Base-by-base conservation (phyloP, 2,329 filamentous ascomycete genomes). In the Rosellinia necatrix region DNA sequence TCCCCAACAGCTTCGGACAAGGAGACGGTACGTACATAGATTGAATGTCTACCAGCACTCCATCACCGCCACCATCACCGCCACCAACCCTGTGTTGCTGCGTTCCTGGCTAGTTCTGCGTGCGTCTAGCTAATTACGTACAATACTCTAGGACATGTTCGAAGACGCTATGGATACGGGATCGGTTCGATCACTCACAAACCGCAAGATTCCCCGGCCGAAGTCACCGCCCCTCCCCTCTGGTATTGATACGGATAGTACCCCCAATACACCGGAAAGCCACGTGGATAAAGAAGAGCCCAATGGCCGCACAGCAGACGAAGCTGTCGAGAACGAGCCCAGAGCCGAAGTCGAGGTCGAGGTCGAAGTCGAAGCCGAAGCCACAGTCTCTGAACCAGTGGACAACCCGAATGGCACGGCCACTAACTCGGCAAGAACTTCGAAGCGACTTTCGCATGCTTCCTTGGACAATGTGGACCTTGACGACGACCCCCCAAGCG, bases 101-200 rank as follows among this genome's bases (percentile, higher is more conserved):
- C 37, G 44, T 53, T 32, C 46, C 47, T 25, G 44, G 17, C 29
- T 25, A n/a, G n/a, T n/a, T n/a, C n/a, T n/a, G n/a, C n/a, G n/a
- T n/a, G n/a, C n/a, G n/a, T n/a, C 38, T 38, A 8, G 49, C 64
- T 68, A 42, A 68, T 48, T 15, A 30, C 10, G 10, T 53, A 24
- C 10, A 47, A 19, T 2, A 41, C n/a, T 57, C 48, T 63, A 91
- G 87, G 88, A 92, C 67, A 83, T 83, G 13, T 96, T 96, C 68
- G 91, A 96, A 75, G 91, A 96, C 78, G 91, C 90, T 52, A 77
- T 84, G 64, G 88, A 90, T 72, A 83, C 80, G 57, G 74, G 78
- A 41, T 86, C 84, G 29, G 77, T 83, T 49, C 83, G 88, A 58
- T 91, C 88, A 22, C 74, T 91, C 59, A 85, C 82, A 32, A 78